phyloP scores from a whole-genome alignment of 2,329 filamentous ascomycete genomes.

The Fusarium goolgardi region DNA sequence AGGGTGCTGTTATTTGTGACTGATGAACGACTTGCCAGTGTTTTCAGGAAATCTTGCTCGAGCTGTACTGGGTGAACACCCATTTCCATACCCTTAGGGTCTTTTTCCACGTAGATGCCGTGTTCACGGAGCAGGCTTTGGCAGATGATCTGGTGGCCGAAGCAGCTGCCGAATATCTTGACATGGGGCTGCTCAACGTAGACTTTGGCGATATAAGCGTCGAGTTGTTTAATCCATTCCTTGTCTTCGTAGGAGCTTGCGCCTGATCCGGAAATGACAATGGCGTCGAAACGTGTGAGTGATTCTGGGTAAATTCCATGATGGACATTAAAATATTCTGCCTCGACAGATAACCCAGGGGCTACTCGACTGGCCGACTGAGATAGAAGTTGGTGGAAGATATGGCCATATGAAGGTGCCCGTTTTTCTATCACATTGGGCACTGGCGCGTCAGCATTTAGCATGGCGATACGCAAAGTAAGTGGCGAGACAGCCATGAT shows the following conservation, averaged over 20 bases:
- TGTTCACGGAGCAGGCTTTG: neutral
- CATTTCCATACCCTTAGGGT: neutral
- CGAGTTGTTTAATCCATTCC: slow-evolving; percentile 1
- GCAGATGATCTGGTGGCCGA: slow-evolving; percentile 3
- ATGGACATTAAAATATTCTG: neutral
- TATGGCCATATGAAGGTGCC: neutral
- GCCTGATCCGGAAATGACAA: slow-evolving; percentile 1
- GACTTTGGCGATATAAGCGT: neutral
- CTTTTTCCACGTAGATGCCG: slow-evolving; percentile 1
- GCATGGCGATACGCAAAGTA: slow-evolving; percentile 1
- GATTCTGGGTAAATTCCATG: neutral
- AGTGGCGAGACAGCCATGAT: neutral
- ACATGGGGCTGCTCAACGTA: neutral
- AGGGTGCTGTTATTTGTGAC: neutral
- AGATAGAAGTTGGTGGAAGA: neutral
- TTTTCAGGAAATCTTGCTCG: neutral
- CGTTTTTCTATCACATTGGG: neutral
- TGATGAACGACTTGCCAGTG: neutral
- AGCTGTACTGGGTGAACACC: slow-evolving; percentile 1
- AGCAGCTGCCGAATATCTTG: slow-evolving; percentile 1
- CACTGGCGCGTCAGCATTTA: slow-evolving; percentile 7
- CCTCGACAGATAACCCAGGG: neutral
- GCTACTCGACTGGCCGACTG: neutral
- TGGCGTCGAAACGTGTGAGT: neutral
- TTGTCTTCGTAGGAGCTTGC: slow-evolving; percentile 4